Base-by-base conservation (phyloP, 495 filamentous ascomycete species). In the Penicillium ucsense region DNA sequence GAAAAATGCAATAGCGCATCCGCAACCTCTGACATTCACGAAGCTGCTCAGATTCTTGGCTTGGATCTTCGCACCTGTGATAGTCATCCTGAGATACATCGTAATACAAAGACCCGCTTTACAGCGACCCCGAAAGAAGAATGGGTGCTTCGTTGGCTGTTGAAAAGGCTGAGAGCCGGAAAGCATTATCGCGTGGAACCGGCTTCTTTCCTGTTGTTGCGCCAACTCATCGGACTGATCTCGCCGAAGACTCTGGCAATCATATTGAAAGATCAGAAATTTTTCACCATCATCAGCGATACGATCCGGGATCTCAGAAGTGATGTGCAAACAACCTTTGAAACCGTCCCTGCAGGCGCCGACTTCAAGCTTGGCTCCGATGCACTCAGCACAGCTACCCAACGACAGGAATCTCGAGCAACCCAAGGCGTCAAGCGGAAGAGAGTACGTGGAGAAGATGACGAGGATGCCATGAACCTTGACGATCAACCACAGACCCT, bases 101-200 rank as follows among this genome's bases (percentile, higher is more conserved):
- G 55, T 46, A 43, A 62, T 55, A 53, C 51, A 46, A 47, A 61
- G 37, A 35, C 55, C 31, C 49, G 56, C 45, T 51, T 43, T 28
- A 47, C 60, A 35, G 55, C 61, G 9, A 65, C 67, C 8, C 71
- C 72, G 20, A 75, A 80, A 62, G 76, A 81, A 51, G 81, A 85
- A 62, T 86, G 81, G 81, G 68, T 82, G 6, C 59, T 84, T 28
- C 71, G 75, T 51, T 88, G 84, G 84, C 59, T 86, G 29, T 67
- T 86, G 50, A 82, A 81, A 57, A 80, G 74, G 52, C 48, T 84
- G 10, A 71, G 77, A 41, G 55, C 61, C 20, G 57, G 58, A 20
- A 66, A 68, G 39, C 70, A 65, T 51, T 71, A 67, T 50, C 66
- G 68, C 31, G 59, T 73, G 41, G 64, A 74, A 5, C 62, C 68